Percentiles rank a stretch among this genome's conserved stretches.
Evolutionary conservation across 345 rosid species (phyloP).

Genomic region (Arabidopsis arenosa): DNA sequence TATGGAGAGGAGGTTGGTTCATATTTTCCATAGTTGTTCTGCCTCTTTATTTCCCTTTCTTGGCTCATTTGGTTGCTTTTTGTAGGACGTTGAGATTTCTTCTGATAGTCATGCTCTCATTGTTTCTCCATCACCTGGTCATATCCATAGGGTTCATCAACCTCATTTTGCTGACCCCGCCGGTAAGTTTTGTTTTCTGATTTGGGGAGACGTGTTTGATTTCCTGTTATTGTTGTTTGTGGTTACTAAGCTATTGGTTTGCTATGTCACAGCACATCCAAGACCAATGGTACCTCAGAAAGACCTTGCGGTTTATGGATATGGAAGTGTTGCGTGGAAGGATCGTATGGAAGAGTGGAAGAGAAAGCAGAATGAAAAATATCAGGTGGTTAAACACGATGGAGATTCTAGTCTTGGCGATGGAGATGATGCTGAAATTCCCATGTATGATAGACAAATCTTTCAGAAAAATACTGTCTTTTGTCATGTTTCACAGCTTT

Average conservation of each 20-base stretch:
- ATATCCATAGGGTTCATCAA: slow-evolving; percentile 61
- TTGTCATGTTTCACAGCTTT: slow-evolving; percentile 8
- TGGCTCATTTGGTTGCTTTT: slow-evolving; percentile 2
- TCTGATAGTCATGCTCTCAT: slow-evolving; percentile 82
- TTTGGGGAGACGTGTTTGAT: neutral
- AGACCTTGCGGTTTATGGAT: slow-evolving; percentile 85
- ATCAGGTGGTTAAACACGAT: slow-evolving; percentile 68
- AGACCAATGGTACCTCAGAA: slow-evolving; percentile 88
- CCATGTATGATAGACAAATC: slow-evolving; percentile 55
- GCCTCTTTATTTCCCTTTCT: slow-evolving; percentile 1
- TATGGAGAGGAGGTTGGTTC: slow-evolving; percentile 70
- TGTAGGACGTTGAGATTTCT: slow-evolving; percentile 72
- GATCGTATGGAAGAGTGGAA: slow-evolving; percentile 91
- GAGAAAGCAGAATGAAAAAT: slow-evolving; percentile 72
- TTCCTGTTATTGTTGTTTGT: slow-evolving; percentile 1
- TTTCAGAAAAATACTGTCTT: neutral
- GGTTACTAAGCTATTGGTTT: slow-evolving; percentile 25
- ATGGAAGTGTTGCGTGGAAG: slow-evolving; percentile 95
- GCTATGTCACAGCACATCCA: slow-evolving; percentile 63
- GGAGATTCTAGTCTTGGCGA: slow-evolving; percentile 53
- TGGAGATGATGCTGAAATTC: slow-evolving; percentile 74
- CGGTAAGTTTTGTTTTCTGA: slow-evolving; percentile 50
- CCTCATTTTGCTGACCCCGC: slow-evolving; percentile 59
- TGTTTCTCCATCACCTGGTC: slow-evolving; percentile 66
- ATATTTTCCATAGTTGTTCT: neutral